A percentile compares a stretch with the other conserved stretches of the same genome.
Conservation (phyloP, 441 rosid species). For the Macaranga tanarius region DNA sequence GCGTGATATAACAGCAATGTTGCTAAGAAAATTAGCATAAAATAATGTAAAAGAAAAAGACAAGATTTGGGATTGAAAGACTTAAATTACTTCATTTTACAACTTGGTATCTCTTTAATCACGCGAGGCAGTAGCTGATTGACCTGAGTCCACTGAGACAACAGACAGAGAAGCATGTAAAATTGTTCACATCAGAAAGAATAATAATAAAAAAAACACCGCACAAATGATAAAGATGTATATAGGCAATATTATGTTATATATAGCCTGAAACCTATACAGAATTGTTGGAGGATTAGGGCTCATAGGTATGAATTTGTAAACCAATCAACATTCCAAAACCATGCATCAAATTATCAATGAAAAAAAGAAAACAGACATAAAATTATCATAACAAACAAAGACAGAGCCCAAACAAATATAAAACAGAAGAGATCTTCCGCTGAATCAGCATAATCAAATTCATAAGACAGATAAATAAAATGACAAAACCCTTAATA, state of each 20-base stretch:
- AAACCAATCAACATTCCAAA: too few species aligned
- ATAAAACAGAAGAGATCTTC: too few species aligned
- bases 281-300: not conserved
- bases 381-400: too few species aligned
- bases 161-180: constrained; percentile 15
- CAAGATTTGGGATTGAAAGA: not conserved
- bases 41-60: not conserved
- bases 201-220: not conserved
- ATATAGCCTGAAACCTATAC: not conserved
- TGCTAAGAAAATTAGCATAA: not conserved
- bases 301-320: not conserved
- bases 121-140: constrained; percentile 22
- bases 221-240: not conserved
- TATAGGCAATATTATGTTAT: not conserved
- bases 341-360: not conserved
- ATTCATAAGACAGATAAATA: too few species aligned
- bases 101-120: constrained; percentile 21
- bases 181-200: not conserved
- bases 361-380: too few species aligned
- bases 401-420: too few species aligned
- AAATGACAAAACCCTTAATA: too few species aligned
- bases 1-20: not conserved
- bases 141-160: constrained; percentile 27
- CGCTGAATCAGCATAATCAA: too few species aligned
- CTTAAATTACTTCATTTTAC: constrained; percentile 37